A percentile compares a stretch with the other conserved stretches of the same genome.
These are phyloP conservation scores for Amauroascus verrucosus DNA, from an alignment of 2,329 filamentous ascomycete genomes.

Conservation along the genomic window DNA sequence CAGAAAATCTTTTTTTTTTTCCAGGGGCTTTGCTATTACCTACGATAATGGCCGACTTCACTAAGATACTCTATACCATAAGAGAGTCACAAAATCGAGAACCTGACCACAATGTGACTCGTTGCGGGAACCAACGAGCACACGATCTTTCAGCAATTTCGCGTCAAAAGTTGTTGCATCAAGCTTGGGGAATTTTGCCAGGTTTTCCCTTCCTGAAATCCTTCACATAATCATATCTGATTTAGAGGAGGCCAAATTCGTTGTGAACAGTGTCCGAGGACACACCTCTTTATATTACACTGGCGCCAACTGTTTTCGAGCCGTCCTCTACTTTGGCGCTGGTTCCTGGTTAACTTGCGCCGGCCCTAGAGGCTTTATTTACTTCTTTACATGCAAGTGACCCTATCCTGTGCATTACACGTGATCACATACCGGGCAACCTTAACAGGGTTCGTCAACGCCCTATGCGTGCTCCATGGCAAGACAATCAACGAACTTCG, in stretches of 20 bases:
- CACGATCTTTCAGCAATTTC: neutral
- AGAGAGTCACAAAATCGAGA: neutral
- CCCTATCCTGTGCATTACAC: slow-evolving; percentile 24
- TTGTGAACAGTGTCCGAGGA: slow-evolving; percentile 26
- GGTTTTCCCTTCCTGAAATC: slow-evolving; percentile 18
- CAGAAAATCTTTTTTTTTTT: neutral
- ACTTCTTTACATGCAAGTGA: slow-evolving; percentile 27
- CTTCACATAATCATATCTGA: slow-evolving; percentile 23
- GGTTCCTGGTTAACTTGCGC: slow-evolving; percentile 19
- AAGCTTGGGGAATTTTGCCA: slow-evolving; percentile 1
- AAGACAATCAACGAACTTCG: neutral
- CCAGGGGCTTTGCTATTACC: too few relatives aligned
- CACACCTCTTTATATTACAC: slow-evolving; percentile 39
- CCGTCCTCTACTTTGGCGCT: slow-evolving; percentile 21
- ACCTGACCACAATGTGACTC: neutral
- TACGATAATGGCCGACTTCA: neutral
- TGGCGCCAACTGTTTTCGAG: slow-evolving; percentile 24
- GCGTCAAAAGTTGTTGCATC: neutral
- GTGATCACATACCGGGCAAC: neutral
- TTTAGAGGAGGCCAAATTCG: slow-evolving; percentile 19
- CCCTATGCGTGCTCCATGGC: neutral
- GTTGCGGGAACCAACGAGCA: neutral
- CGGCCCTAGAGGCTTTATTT: slow-evolving; percentile 23
- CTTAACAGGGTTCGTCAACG: neutral
- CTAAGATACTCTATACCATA: neutral